phyloP scores from a whole-genome alignment of 2,329 filamentous ascomycete genomes.

The Fusarium sp. region DNA sequence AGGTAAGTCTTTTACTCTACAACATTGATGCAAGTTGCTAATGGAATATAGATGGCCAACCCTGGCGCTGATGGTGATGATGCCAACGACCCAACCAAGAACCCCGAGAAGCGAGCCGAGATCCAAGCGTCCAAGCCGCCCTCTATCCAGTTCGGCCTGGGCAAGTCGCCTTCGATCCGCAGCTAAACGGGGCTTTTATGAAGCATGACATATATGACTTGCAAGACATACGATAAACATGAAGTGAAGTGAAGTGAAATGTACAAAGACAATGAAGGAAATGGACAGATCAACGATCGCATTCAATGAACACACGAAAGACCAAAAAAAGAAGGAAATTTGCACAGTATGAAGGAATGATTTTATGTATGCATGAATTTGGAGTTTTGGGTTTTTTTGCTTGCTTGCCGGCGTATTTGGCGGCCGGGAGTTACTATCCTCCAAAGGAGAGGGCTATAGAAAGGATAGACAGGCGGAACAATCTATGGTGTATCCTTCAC shows the following conservation, averaged over 20 bases:
- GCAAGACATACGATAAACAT: constrained; percentile 4
- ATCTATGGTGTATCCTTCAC: background rate
- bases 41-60: constrained; percentile 55
- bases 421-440: background rate
- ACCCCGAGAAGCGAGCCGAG: constrained; percentile 55
- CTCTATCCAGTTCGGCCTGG: constrained; percentile 29
- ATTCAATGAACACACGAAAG: background rate
- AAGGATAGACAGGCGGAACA: background rate
- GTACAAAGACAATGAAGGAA: background rate
- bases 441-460: background rate
- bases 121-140: constrained; percentile 34
- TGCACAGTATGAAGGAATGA: background rate
- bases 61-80: constrained; percentile 60
- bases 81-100: constrained; percentile 58
- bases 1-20: constrained; percentile 36
- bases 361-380: background rate
- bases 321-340: too few species aligned
- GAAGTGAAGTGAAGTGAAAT: constrained; percentile 7
- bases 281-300: background rate
- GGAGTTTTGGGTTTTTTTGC: background rate
- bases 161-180: constrained; percentile 40
- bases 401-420: background rate
- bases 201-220: constrained; percentile 15
- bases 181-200: constrained; percentile 20
- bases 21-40: background rate